Evolutionary conservation across 2,329 filamentous ascomycete genomes (phyloP), one percentile per base, ranked within the genome.

Genomic region (Ophiostoma piceae): DNA sequence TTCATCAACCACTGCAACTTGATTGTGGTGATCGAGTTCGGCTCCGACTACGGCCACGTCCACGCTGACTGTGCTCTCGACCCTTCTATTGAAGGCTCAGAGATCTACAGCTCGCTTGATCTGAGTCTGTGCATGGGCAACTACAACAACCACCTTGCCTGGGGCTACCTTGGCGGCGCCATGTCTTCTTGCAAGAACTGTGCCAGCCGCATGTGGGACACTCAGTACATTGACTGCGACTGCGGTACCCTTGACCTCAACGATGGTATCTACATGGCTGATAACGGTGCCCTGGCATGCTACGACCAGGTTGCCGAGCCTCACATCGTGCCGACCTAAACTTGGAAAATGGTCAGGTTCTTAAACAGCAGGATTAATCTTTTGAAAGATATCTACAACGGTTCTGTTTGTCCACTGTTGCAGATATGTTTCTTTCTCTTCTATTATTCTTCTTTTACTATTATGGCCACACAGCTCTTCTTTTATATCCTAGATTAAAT

Each of bases 231-330:
- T 11, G 69, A 71, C 66, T 73, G 72, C 43, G 62, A 57, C 26
- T 73, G 71, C n/a, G 72, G 72, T 6, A 71, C 9, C 8, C 32
- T 73, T 14, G 67, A 73, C 39, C 66, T 73, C 3, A 71, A 71
- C 12, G 70, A 71, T 1, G 68, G 70, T 1, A 47, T 72, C 35
- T 72, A 67, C 12, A 35, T 72, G 26, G 32, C 62, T 2, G 67
- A 67, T 0, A 26, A 29, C 16, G 71, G 71, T 6, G 68, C 68
- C 14, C 7, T 71, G 3, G 67, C 64, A 8, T 73, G 72, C 65
- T 73, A 68, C 68, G 57, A 57, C 67, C 29, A 70, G 7, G 43
- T 64, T 12, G 69, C 66, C 3, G 22, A 47, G 7, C 29, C 66
- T 4, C n/a, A 41, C 7, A 2, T 32, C 0, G 60, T 67, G 4